Base-by-base conservation (phyloP, 768 basidiomycete genomes). In the Tephrocybe sp. region DNA sequence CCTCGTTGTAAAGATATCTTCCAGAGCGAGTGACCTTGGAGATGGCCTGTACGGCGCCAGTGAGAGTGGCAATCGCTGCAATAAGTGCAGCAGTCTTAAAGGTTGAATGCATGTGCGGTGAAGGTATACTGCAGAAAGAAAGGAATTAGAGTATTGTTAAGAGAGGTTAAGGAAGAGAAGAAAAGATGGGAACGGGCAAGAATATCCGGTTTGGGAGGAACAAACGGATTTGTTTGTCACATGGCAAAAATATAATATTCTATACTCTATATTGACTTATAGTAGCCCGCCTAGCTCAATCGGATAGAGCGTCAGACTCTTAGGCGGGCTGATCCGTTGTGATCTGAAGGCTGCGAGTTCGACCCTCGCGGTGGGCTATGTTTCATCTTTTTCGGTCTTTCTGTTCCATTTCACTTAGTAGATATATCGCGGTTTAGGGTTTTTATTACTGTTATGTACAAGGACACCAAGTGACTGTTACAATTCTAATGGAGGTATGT, bases 291-390 rank as follows among this genome's bases (percentile, higher is more conserved):
- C 78, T 80, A 79, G 79, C 78, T 80, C 79, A 80, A 79, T 79
- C 75, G 79, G 79, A 75, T 78, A 80, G 78, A 80, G 79, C 79
- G 78, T 79, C 77, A 77, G 77, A 79, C 79, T 80, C 53, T 57
- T 57, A 51, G n/a, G 32, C 18, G 15, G 9, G 51, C 41, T 32
- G 21, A 28, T n/a, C 10, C 15, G 15, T 11, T 38, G 3, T 6
- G 1, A 57, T 86, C 84, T 85, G 81, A 86, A 85, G 84, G 84
- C 81, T 85, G 84, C 84, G 84, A 83, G 84, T 86, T 85, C 84
- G 84, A 86, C 77, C 84, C 84, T 83, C 84, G 84, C 84, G 83
- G 57, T 58, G 53, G 54, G 51, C 51, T 51, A 46, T 33, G 20
- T 1, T 2, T 21, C 38, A 21, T 10, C 23, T 38, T 23, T 45